Base-by-base conservation (phyloP, 2,329 filamentous ascomycete genomes). In the Karstenula rhodostoma region DNA sequence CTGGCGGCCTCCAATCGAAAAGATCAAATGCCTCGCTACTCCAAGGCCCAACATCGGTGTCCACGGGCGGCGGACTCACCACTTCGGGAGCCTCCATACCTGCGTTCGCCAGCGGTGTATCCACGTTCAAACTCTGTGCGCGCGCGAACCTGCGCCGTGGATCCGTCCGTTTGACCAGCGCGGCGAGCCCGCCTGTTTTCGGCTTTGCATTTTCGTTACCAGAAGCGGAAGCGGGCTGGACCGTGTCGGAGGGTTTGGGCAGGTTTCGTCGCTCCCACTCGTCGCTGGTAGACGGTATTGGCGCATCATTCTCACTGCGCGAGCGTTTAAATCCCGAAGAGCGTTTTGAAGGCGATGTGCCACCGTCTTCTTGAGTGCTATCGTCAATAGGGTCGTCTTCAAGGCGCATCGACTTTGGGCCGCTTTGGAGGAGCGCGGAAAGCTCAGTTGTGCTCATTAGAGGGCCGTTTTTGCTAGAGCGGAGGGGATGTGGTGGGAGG, bases 11-110 rank as follows among this genome's bases (percentile, higher is more conserved):
- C 69, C 83, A 86, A 69, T 86, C 87, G 63, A 92, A 85, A 49
- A 92, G 70, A 72, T 92, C 89, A 65, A 86, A 82, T 0, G 89
- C 89, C 70, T 91, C 89, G 25, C 82, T 84, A 66, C 88, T 91
- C 89, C 89, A 92, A 0, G 89, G 86, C 2, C 89, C 89, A 17
- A 85, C 79, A 65, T 85, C 86, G 3, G 81, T 83, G 67, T 79
- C 83, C 1, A 77, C 77, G 58, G 85, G 84, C 1, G 73, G 74
- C 47, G 67, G 29, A 32, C 29, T 73, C 19, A 57, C 59, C n/a
- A 71, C 13, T 1, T 70, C 65, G 1, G 59, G 42, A 10, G 64
- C 67, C 17, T 15, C 59, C 65, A 71, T 62, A 57, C 62, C 53
- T 55, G 49, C 42, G 19, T 63, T 55, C 56, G 50, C 43, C 22